Evolutionary conservation across 441 rosid species (phyloP).

Genomic region (Manihot esculenta): DNA sequence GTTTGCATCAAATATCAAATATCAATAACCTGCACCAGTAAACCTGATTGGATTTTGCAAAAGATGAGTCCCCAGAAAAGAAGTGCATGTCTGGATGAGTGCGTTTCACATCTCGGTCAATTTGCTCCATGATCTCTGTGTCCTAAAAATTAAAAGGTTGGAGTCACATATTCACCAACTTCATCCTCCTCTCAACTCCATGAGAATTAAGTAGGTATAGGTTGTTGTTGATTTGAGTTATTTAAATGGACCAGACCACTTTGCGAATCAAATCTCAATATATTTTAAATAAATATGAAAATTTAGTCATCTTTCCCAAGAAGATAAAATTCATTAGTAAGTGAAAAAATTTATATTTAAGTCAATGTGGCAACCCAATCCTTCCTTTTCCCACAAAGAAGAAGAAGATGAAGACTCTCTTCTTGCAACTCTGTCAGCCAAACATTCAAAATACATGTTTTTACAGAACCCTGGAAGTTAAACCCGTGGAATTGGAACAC

Average conservation of each 20-base stretch:
- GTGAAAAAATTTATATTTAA: neutral
- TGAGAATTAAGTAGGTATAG: neutral
- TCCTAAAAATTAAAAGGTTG: constrained; percentile 48
- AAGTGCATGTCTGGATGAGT: constrained; percentile 96
- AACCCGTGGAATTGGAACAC: constrained; percentile 6
- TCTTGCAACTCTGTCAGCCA: neutral
- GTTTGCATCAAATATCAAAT: constrained; percentile 13
- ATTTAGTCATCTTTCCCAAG: neutral
- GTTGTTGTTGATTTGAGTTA: neutral
- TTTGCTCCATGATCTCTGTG: constrained; percentile 87
- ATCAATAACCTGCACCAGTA: constrained; percentile 17
- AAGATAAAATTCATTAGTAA: neutral
- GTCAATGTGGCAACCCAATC: neutral
- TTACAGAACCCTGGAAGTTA: neutral
- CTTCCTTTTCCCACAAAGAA: neutral
- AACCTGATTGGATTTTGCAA: constrained; percentile 85
- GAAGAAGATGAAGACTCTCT: neutral
- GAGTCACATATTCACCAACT: neutral
- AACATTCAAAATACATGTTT: neutral
- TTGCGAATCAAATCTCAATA: neutral
- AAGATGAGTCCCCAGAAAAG: constrained; percentile 82
- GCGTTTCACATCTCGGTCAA: constrained; percentile 91
- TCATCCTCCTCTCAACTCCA: neutral
- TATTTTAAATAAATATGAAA: neutral
- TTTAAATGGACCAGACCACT: neutral